Evolutionary conservation across 805 yeast genomes (phyloP), one percentile per base, ranked within the genome.

Genomic region (Candida arabinofermentans): DNA sequence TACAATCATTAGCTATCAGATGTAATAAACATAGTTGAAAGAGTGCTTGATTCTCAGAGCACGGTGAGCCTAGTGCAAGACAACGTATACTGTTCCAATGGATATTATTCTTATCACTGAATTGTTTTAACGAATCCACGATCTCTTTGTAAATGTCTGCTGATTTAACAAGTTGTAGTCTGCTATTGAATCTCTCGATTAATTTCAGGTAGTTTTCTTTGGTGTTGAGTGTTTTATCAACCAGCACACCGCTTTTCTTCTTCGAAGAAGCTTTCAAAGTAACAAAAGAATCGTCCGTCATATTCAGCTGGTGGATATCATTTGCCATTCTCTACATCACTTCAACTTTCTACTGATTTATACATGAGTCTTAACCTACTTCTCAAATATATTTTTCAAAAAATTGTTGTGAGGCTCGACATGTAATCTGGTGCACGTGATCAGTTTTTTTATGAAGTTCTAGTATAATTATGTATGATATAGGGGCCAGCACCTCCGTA

Each of bases 51-150:
- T 40, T 21, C 8, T 59, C 61, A 6, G 27, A 32, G 3, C 43
- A 21, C 3, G 59, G 49, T 3, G 59, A 50, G 0, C 68, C 68
- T 9, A 64, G 39, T 1, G 64, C 67, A 5, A 63, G 38, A 40
- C 68, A 64, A 24, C 63, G 44, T 17, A 58, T 24, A 8, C n/a
- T 34, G 9, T 31, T 34, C 42, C 48, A 51, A 30, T 13, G 18
- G 13, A 24, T 23, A 3, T 36, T 17, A 7, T 27, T 24, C 9
- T 39, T 24, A 18, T 30, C 16, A 10, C 23, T 13, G 40, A 37
- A 40, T 34, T 35, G 22, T 44, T 44, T 18, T 34, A 44, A 13
- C 35, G 44, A 34, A 35, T 44, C 37, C 23, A 33, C 18, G 42
- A 44, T 34, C n/a, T 49, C 49, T 2, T 24, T 23, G 24, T 27